phyloP scores from a whole-genome alignment of 75 land plant species.

The Cryptomeria japonica region DNA sequence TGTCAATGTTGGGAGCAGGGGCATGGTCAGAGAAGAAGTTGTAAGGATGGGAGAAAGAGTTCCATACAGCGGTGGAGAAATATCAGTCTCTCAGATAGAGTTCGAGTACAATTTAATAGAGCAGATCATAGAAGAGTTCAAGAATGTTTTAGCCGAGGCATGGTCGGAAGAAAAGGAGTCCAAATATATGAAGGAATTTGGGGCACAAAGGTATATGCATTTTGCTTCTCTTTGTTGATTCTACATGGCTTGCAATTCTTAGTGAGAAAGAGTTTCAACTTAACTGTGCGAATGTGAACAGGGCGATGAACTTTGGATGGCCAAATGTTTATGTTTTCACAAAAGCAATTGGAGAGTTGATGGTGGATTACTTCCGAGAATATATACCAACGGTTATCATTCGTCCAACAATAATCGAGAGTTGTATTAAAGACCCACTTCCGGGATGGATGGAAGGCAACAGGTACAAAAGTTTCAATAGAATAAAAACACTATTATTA shows the following conservation, averaged over 20 bases:
- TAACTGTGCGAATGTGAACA: slow-evolving; percentile 35
- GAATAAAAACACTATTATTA: no score
- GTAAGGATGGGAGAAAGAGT: not conserved
- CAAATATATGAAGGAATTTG: not conserved
- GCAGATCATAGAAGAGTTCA: no score
- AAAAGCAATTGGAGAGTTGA: slow-evolving; percentile 69
- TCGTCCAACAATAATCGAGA: no score
- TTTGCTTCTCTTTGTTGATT: not conserved
- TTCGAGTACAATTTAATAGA: slow-evolving; percentile 5
- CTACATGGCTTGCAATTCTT: not conserved
- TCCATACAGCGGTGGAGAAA: slow-evolving; percentile 7
- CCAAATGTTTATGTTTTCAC: slow-evolving; percentile 58
- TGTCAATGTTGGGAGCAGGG: not conserved
- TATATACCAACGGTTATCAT: no score
- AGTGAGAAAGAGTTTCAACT: not conserved
- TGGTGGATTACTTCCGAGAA: no score
- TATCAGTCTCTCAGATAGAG: slow-evolving; percentile 15
- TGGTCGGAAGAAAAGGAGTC: not conserved
- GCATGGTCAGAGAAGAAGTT: slow-evolving; percentile 20
- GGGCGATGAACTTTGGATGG: no score
- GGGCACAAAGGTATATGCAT: no score
- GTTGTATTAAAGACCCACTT: no score
- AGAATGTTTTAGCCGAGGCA: slow-evolving; percentile 1
- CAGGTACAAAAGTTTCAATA: no score
- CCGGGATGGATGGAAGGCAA: no score